Evolutionary conservation across 148 eudicot species (phyloP).

Genomic region (Simmondsia chinensis): DNA sequence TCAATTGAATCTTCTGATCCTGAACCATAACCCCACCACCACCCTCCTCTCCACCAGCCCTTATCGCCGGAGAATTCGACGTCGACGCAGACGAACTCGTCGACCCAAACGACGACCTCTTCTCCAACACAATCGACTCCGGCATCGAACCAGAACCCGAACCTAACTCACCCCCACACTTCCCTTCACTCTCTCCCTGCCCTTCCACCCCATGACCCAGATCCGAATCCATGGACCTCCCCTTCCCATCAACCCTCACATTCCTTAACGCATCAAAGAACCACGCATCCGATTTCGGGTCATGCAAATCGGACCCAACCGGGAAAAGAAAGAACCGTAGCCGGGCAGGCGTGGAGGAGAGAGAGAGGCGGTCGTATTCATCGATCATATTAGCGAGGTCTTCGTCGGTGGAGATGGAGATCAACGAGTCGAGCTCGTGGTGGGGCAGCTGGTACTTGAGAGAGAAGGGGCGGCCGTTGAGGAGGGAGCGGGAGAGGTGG

Average conservation of each 20-base stretch:
- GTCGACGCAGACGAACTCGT: conserved; percentile 52
- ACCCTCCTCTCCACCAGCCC: conserved; percentile 30
- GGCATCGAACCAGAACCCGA: conserved; percentile 15
- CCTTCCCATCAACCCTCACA: conserved; percentile 31
- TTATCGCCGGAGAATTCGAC: conserved; percentile 45
- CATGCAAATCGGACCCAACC: conserved; percentile 21
- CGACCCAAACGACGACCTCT: conserved; percentile 61
- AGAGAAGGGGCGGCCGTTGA: conserved; percentile 26
- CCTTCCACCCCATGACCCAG: conserved; percentile 10
- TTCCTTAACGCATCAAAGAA: conserved; percentile 49
- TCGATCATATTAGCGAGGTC: conserved; percentile 78
- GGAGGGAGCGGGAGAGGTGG: conserved; percentile 38
- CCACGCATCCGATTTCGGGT: conserved; percentile 53
- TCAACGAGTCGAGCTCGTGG: conserved; percentile 74
- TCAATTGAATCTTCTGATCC: conserved; percentile 33
- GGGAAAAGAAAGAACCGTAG: conserved; percentile 68
- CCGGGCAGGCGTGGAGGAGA: conserved; percentile 29
- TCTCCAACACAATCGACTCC: conserved; percentile 58
- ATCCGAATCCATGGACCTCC: conserved; percentile 24
- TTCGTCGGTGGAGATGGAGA: conserved; percentile 70
- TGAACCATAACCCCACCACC: conserved; percentile 26
- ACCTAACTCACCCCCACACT: conserved; percentile 14
- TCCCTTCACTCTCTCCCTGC: conserved; percentile 16
- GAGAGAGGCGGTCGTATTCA: conserved; percentile 45
- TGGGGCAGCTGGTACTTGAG: conserved; percentile 77